Evolutionary conservation across 2,329 filamentous ascomycete species (phyloP).

Genomic region (Cercospora nicotianae): DNA sequence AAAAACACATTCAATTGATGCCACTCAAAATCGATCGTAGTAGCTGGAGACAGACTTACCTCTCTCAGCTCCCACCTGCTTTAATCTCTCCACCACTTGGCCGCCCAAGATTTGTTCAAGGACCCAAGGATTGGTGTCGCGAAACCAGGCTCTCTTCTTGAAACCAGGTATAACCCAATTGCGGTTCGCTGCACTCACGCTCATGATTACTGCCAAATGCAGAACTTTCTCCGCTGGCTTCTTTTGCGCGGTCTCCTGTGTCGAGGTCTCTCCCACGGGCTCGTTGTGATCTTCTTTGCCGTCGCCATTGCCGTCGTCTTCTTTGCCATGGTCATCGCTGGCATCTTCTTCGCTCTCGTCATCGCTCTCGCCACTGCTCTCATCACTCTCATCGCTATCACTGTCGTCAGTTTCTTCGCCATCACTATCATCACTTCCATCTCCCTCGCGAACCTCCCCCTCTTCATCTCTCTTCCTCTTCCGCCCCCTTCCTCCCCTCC

Average conservation of each 20-base stretch:
- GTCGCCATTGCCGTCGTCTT: not conserved
- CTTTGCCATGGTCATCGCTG: not conserved
- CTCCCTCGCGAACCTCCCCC: not conserved
- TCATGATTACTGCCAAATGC: not conserved
- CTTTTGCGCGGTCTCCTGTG: not conserved
- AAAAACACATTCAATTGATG: not conserved
- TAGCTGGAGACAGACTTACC: not conserved
- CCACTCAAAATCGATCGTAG: not conserved
- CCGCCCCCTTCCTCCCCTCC: too few species aligned
- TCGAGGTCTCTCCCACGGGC: not conserved
- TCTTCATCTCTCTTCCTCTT: not conserved
- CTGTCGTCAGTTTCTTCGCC: not conserved
- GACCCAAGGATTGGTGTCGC: not conserved
- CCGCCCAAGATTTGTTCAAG: not conserved
- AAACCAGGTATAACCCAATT: not conserved
- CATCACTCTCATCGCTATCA: not conserved
- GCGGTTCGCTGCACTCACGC: not conserved
- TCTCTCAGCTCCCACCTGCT: not conserved
- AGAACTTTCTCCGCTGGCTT: not conserved
- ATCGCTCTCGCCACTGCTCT: not conserved
- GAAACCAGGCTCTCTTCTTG: not conserved
- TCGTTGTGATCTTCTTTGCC: not conserved
- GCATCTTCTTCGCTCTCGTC: not conserved
- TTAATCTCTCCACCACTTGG: not conserved
- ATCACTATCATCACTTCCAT: not conserved